A percentile compares a stretch with the other conserved stretches of the same genome.
Evolutionary conservation across 225 moss, liverwort and hornwort genomes (phyloP).

Genomic region (Bryoerythrophyllum caledonicum): DNA sequence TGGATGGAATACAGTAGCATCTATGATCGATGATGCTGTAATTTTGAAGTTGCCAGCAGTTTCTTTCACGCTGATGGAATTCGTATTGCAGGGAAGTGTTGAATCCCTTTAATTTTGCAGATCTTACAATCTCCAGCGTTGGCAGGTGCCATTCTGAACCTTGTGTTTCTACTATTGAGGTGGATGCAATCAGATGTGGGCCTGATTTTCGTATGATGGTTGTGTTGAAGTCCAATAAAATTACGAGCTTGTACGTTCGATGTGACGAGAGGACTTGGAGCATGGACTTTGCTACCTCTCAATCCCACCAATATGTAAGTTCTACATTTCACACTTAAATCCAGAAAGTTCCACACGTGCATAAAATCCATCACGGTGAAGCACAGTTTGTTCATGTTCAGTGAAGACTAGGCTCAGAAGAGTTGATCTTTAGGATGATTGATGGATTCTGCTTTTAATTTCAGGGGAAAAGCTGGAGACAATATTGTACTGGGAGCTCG

Average conservation of each 20-base stretch:
- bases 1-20: background rate
- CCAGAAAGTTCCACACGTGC: slow-evolving; percentile 6
- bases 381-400: background rate
- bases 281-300: slow-evolving; percentile 71
- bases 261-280: slow-evolving; percentile 68
- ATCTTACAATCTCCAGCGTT: slow-evolving; percentile 70
- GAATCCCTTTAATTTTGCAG: slow-evolving; percentile 85
- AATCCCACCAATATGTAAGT: slow-evolving; percentile 64
- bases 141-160: slow-evolving; percentile 49
- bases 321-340: background rate
- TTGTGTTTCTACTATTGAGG: background rate
- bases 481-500: slow-evolving; percentile 77
- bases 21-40: background rate
- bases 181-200: background rate
- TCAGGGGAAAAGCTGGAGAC: slow-evolving; percentile 63
- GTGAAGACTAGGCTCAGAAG: background rate
- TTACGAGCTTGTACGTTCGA: slow-evolving; percentile 81
- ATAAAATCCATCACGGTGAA: background rate
- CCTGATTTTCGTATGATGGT: slow-evolving; percentile 25
- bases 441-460: background rate
- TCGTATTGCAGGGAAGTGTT: slow-evolving; percentile 52
- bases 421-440: slow-evolving; percentile 2
- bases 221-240: slow-evolving; percentile 60
- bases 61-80: slow-evolving; percentile 25
- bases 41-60: background rate